phyloP scores from a whole-genome alignment of 2,329 filamentous ascomycete species.

The Xylaria sp. region DNA sequence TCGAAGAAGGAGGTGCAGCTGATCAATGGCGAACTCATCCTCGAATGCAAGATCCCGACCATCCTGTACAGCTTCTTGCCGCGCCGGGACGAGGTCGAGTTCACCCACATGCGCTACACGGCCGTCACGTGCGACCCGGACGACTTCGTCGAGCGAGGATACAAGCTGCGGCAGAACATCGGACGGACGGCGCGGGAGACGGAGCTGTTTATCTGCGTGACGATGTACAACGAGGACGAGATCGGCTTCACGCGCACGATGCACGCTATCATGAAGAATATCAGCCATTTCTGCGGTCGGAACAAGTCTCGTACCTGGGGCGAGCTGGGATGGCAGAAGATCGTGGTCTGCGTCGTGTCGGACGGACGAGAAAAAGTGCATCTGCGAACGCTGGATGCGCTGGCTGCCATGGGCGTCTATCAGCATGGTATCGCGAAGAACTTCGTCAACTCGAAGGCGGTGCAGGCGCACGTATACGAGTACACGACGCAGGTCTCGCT shows the following conservation, averaged over 20 bases:
- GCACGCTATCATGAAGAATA: constrained; percentile 97
- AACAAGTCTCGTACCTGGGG: constrained; percentile 97
- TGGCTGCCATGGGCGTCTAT: constrained; percentile 96
- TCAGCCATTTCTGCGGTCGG: constrained; percentile 94
- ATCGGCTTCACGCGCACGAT: constrained; percentile 92
- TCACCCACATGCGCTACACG: constrained; percentile 94
- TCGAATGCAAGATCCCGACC: constrained; percentile 98
- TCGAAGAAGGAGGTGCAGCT: constrained; percentile 89
- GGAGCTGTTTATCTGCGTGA: constrained; percentile 92
- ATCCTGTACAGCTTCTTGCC: constrained; percentile 97
- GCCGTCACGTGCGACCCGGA: constrained; percentile 90
- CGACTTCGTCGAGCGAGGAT: constrained; percentile 82
- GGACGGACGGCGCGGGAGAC: constrained; percentile 91
- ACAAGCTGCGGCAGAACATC: constrained; percentile 83
- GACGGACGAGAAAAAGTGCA: constrained; percentile 88
- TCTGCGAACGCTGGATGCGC: constrained; percentile 82
- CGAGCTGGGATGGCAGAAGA: constrained; percentile 98
- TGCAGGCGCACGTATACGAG: constrained; percentile 96
- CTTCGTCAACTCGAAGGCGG: constrained; percentile 89
- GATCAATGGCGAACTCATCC: constrained; percentile 94
- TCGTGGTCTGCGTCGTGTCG: constrained; percentile 95
- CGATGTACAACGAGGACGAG: constrained; percentile 99
- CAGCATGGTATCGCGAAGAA: constrained; percentile 99
- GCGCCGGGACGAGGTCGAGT: constrained; percentile 85
- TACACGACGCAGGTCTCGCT: constrained; percentile 98